phyloP scores from a whole-genome alignment of 148 eudicot species.

The Amaranthus hypochondriacus region DNA sequence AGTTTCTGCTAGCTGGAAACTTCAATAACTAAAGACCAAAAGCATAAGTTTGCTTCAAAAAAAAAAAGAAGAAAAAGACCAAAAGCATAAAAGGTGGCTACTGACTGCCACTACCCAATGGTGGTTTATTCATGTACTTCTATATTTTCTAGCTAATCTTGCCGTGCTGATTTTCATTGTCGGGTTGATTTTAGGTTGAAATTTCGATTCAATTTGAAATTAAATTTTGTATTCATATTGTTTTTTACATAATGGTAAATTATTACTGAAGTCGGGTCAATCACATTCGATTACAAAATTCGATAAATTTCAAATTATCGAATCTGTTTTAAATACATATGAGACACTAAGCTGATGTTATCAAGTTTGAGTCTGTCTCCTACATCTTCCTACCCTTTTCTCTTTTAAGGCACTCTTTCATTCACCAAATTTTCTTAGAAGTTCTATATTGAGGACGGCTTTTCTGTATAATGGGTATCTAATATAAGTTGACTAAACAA shows the following conservation, averaged over 20 bases:
- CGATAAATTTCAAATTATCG: no score
- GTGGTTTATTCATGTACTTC: no score
- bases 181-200: no score
- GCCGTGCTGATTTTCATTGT: no score
- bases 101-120: neutral
- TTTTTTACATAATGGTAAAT: neutral
- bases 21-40: slow-evolving; percentile 12
- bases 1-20: slow-evolving; percentile 3
- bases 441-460: neutral
- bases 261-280: no score
- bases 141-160: no score
- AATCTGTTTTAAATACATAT: neutral
- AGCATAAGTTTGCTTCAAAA: neutral
- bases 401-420: slow-evolving; percentile 25
- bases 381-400: slow-evolving; percentile 9
- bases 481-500: no score
- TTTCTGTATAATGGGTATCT: neutral
- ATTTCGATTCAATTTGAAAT: no score
- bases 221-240: slow-evolving; percentile 1
- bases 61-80: neutral
- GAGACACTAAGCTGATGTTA: slow-evolving; percentile 5
- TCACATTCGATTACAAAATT: no score
- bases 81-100: slow-evolving; percentile 1
- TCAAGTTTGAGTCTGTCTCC: slow-evolving; percentile 25
- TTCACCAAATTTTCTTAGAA: neutral